Base-by-base conservation (phyloP, 371 early-diverging fungal species). In the Apophysomyces sp. region DNA sequence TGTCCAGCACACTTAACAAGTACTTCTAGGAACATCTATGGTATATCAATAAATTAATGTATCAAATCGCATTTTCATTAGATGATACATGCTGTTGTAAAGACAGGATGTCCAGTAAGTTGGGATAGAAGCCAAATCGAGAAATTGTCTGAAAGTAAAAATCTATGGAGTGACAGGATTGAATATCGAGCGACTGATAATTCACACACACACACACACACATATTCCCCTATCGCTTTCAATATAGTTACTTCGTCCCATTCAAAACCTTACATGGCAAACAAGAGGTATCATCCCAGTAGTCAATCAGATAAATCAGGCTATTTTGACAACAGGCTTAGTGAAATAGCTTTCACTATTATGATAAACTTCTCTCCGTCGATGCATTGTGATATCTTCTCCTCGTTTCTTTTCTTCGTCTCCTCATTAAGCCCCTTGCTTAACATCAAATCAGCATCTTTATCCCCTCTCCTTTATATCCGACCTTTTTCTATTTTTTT, bases 391-490 rank as follows among this genome's bases (percentile, higher is more conserved):
- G 49, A 44, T 44, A 21, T 16, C 11, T 44, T 44, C 49, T 44
- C 49, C 49, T 44, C 49, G 49, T 44, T 44, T 44, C 24, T 44
- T 18, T 16, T 44, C 49, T 44, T 21, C 9, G 21, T 21, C 49
- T 44, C 49, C 49, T 44, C 49, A 26, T 44, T 44, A 21, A 21
- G 21, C 49, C 49, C 49, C 49, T 44, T 44, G 49, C 49, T 21
- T n/a, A 9, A 44, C 18, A 44, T 9, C 49, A 44, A 44, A 44
- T 21, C 49, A 44, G 49, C 49, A 44, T 44, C 21, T 44, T 21
- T 21, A 44, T 44, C 49, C 49, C 49, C 37, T 44, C 49, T 21
- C 49, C 49, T 44, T 44, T 44, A 44, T 44, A 44, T 44, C 49
- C n/a, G 24, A 44, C 21, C 24, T 21, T 44, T 7, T 21, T 21